Percentiles rank a stretch among this genome's conserved stretches.
phyloP scores from a whole-genome alignment of 2,329 filamentous ascomycete genomes.

The Pseudogymnoascus sp. region DNA sequence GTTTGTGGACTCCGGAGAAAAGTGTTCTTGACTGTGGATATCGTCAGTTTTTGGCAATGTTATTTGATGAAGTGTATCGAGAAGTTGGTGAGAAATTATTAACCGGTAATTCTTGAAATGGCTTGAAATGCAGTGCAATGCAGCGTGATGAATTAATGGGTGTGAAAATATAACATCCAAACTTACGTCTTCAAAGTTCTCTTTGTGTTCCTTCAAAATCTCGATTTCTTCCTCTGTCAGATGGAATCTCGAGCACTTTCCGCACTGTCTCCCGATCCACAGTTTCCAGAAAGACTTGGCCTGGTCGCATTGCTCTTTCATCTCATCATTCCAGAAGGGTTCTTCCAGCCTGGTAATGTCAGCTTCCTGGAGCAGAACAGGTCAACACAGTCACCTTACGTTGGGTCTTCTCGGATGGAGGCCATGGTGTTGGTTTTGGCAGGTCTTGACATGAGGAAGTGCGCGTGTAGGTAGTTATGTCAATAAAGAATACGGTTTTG shows the following conservation, averaged over 20 bases:
- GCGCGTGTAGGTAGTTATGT: not conserved
- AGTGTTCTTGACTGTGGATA: not conserved
- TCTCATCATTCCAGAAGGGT: not conserved
- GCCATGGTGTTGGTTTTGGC: not conserved
- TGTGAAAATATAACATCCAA: not conserved
- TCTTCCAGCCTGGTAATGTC: not conserved
- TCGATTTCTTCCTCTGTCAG: not conserved
- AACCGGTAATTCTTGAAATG: not conserved
- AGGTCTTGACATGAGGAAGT: not conserved
- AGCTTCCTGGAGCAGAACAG: not conserved
- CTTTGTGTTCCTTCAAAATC: not conserved
- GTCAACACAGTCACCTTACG: not conserved
- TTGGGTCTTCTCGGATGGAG: not conserved
- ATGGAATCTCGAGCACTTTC: not conserved
- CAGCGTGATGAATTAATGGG: not conserved
- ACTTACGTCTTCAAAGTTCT: not conserved
- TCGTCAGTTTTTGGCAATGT: not conserved
- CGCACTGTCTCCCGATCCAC: not conserved
- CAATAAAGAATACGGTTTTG: not conserved
- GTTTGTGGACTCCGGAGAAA: not conserved
- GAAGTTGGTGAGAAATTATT: not conserved
- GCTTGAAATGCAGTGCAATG: not conserved
- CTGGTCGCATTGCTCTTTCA: not conserved
- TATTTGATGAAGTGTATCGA: not conserved
- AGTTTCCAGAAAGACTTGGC: constrained; percentile 6